Evolutionary conservation across 345 rosid species (phyloP).

Genomic region (Ailanthus altissimus): DNA sequence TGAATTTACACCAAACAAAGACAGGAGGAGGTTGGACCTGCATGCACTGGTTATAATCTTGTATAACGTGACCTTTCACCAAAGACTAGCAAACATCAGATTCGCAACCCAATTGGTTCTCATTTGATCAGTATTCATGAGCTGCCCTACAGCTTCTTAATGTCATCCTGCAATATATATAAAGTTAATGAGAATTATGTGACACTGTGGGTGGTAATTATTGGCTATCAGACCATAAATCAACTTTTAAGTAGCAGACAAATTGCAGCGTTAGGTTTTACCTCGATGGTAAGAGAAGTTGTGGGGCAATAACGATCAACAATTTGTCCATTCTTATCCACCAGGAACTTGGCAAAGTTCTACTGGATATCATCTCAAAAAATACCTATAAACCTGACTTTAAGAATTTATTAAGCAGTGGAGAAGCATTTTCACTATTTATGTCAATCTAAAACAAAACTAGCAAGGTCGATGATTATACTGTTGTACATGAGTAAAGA

Average conservation of each 20-base stretch:
- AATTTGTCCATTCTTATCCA: slow-evolving; percentile 71
- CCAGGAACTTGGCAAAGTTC: slow-evolving; percentile 94
- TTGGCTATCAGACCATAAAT: neutral
- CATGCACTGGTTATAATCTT: too few species aligned
- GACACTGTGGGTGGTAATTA: neutral
- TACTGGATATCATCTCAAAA: slow-evolving; percentile 85
- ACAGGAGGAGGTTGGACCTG: too few species aligned
- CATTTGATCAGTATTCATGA: slow-evolving; percentile 7
- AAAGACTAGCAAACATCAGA: neutral
- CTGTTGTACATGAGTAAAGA: neutral
- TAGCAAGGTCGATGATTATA: neutral
- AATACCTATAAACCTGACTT: slow-evolving; percentile 82
- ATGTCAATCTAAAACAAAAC: slow-evolving; percentile 65
- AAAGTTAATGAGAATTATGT: neutral
- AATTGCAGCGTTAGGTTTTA: slow-evolving; percentile 19
- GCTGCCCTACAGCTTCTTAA: slow-evolving; percentile 53
- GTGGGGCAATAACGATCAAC: slow-evolving; percentile 80
- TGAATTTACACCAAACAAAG: neutral
- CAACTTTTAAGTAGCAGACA: neutral
- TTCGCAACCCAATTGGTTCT: neutral
- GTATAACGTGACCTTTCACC: too few species aligned
- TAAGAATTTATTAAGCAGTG: slow-evolving; percentile 72
- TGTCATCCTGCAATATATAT: slow-evolving; percentile 51
- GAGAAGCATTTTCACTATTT: slow-evolving; percentile 66
- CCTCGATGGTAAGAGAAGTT: slow-evolving; percentile 80